Conservation (phyloP, 495 filamentous ascomycete species). For the Podospora comata region DNA sequence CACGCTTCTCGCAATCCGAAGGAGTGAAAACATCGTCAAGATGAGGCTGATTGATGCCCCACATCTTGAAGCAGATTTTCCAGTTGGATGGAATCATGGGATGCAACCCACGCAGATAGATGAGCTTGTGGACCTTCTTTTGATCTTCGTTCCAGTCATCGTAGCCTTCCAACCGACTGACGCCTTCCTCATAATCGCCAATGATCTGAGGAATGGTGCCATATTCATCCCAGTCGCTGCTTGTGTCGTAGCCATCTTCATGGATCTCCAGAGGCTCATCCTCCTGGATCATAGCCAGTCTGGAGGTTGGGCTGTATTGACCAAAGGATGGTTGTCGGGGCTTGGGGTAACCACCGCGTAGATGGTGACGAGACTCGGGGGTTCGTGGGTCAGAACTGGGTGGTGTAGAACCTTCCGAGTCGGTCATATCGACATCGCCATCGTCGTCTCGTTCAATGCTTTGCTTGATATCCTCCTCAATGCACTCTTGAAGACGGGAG, state of each 20-base stretch:
- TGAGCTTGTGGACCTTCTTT: conserved; percentile 29
- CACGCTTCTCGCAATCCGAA: conserved; percentile 24
- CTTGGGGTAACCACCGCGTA: neutral
- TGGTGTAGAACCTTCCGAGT: neutral
- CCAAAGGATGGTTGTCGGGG: neutral
- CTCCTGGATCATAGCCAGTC: neutral
- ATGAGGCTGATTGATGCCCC: conserved; percentile 28
- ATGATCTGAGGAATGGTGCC: conserved; percentile 19
- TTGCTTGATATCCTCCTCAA: neutral
- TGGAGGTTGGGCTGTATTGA: neutral
- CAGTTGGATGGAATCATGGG: conserved; percentile 35
- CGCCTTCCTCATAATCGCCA: conserved; percentile 20
- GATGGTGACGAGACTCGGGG: neutral
- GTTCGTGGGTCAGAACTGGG: neutral
- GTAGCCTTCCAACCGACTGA: conserved; percentile 25
- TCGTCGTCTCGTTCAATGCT: conserved; percentile 2
- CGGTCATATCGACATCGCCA: neutral
- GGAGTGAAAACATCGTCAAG: conserved; percentile 30
- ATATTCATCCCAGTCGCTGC: conserved; percentile 33
- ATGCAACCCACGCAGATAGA: conserved; percentile 32
- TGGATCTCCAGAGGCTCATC: neutral
- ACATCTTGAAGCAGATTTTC: conserved; percentile 31
- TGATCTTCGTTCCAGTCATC: conserved; percentile 31
- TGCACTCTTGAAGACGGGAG: neutral
- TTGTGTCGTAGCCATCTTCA: conserved; percentile 18